Evolutionary conservation across 2,329 filamentous ascomycete species (phyloP).

Genomic region (Curvularia lunata): DNA sequence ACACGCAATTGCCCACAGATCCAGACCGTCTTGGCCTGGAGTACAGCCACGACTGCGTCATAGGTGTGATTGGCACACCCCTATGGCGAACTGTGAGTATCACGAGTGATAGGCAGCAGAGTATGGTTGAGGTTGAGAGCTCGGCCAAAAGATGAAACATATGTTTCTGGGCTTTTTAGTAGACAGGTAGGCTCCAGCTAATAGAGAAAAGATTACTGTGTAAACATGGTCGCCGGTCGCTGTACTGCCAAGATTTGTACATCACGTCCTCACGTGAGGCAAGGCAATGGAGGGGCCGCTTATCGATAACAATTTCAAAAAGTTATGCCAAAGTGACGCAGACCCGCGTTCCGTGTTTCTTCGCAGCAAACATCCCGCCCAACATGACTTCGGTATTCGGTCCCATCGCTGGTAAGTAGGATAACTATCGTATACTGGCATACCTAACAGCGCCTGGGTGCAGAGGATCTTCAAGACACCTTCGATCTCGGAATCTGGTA

Average conservation of each 20-base stretch:
- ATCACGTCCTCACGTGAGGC: constrained; percentile 6
- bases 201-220: too few species aligned
- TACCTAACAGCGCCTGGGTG: constrained; percentile 10
- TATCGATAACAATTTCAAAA: constrained; percentile 17
- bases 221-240: too few species aligned
- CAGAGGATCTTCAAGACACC: constrained; percentile 40
- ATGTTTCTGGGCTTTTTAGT: too few species aligned
- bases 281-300: constrained; percentile 3
- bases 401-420: constrained; percentile 8
- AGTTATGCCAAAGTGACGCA: constrained; percentile 11
- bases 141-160: too few species aligned
- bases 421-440: neutral
- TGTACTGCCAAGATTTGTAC: neutral
- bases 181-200: too few species aligned
- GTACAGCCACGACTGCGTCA: too few species aligned
- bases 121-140: too few species aligned
- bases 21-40: too few species aligned
- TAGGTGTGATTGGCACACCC: too few species aligned
- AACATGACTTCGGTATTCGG: constrained; percentile 16
- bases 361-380: constrained; percentile 5
- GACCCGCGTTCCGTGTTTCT: constrained; percentile 6
- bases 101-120: too few species aligned
- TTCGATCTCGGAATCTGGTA: constrained; percentile 88
- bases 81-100: too few species aligned
- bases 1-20: too few species aligned